phyloP scores from a whole-genome alignment of 1,284 basidiomycete species.

The Melampsora larici-populina region DNA sequence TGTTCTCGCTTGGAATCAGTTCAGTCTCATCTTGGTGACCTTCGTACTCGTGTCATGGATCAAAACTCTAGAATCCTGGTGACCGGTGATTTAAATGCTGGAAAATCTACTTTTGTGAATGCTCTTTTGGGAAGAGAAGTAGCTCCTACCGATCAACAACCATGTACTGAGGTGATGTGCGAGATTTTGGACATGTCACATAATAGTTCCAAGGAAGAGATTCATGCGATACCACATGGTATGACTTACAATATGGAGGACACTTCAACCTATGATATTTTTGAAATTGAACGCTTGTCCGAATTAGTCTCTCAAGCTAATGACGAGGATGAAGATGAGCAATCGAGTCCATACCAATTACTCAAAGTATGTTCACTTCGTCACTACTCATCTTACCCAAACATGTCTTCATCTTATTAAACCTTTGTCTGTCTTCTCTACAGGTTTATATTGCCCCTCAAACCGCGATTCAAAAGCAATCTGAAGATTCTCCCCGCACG shows the following conservation, averaged over 20 bases:
- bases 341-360: slow-evolving; percentile 36
- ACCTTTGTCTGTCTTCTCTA: not conserved
- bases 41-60: slow-evolving; percentile 81
- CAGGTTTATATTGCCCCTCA: slow-evolving; percentile 32
- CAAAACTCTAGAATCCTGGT: slow-evolving; percentile 94
- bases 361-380: slow-evolving; percentile 8
- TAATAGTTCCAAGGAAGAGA: slow-evolving; percentile 66
- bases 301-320: slow-evolving; percentile 69
- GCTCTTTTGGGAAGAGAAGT: slow-evolving; percentile 81
- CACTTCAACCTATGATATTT: slow-evolving; percentile 71
- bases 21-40: slow-evolving; percentile 69
- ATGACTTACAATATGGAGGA: slow-evolving; percentile 70
- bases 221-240: slow-evolving; percentile 63
- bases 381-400: too few relatives aligned
- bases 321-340: slow-evolving; percentile 52
- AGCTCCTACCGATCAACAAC: slow-evolving; percentile 97
- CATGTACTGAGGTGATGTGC: slow-evolving; percentile 94
- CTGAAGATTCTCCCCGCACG: slow-evolving; percentile 53
- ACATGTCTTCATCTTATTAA: not conserved
- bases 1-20: slow-evolving; percentile 19
- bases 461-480: not conserved
- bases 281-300: slow-evolving; percentile 70
- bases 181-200: slow-evolving; percentile 95
- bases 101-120: slow-evolving; percentile 98
- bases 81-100: slow-evolving; percentile 98